Conservation (phyloP, 2,329 filamentous ascomycete species). For the Fusarium redolens region DNA sequence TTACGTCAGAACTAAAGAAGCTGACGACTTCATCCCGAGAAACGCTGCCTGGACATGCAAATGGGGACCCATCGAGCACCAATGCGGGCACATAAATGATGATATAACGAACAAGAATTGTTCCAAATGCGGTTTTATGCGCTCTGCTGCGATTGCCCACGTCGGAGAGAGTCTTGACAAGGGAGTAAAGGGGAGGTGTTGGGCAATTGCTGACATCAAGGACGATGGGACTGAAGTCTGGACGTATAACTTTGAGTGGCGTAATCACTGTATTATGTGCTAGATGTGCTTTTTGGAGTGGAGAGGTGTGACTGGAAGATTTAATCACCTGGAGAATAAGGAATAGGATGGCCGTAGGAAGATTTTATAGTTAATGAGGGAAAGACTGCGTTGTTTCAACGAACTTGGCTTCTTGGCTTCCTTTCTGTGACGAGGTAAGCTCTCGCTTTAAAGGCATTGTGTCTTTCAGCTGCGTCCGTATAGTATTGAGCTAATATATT, state of each 20-base stretch:
- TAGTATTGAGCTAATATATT: rapidly evolving
- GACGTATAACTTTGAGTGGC: neutral
- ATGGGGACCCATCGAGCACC: neutral
- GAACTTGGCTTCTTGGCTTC: neutral
- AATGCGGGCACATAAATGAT: neutral
- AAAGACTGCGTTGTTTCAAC: rapidly evolving
- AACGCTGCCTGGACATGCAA: neutral
- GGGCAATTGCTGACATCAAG: neutral
- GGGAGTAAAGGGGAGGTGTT: neutral
- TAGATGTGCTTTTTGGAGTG: too few species aligned
- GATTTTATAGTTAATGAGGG: too few species aligned
- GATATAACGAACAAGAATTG: neutral
- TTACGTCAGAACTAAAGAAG: neutral
- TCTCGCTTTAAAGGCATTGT: neutral
- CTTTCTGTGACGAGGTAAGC: too few species aligned
- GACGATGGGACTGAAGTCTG: neutral
- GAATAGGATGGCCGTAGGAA: too few species aligned
- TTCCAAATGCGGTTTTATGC: rapidly evolving
- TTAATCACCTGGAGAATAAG: too few species aligned
- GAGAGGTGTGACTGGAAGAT: too few species aligned
- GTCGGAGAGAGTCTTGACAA: neutral
- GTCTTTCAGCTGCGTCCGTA: rapidly evolving
- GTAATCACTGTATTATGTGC: neutral
- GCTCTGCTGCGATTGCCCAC: neutral
- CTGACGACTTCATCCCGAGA: neutral